A percentile compares a stretch with the other conserved stretches of the same genome.
phyloP scores from a whole-genome alignment of 2,329 filamentous ascomycete species.

The Monosporascus ibericus region DNA sequence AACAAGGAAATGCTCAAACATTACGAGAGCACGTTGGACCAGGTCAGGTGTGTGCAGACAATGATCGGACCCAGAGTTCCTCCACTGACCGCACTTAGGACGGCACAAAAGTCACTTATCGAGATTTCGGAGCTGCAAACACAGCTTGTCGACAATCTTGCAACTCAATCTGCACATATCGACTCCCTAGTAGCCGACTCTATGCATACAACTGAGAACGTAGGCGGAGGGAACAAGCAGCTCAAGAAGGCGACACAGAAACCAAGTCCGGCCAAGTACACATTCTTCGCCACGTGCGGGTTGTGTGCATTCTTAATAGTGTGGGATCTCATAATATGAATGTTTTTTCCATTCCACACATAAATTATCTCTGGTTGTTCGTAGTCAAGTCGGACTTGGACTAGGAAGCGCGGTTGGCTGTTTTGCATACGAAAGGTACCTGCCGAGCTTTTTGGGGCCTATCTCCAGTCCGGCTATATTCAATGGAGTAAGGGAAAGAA shows the following conservation, averaged over 20 bases:
- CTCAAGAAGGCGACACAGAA: slow-evolving; percentile 74
- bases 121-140: slow-evolving; percentile 93
- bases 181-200: slow-evolving; percentile 84
- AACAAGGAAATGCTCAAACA: slow-evolving; percentile 90
- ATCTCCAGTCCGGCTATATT: no score
- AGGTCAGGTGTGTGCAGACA: slow-evolving; percentile 70
- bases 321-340: slow-evolving; percentile 66
- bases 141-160: slow-evolving; percentile 78
- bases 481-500: no score
- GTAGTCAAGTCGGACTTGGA: no score
- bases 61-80: neutral
- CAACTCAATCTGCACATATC: slow-evolving; percentile 81
- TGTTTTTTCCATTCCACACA: no score
- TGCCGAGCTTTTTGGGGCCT: no score
- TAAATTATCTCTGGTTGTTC: no score
- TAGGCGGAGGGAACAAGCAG: slow-evolving; percentile 85
- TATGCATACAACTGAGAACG: slow-evolving; percentile 73
- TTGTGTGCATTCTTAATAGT: slow-evolving; percentile 68
- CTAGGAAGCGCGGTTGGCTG: neutral
- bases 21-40: slow-evolving; percentile 88
- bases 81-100: slow-evolving; percentile 41
- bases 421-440: no score
- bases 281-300: slow-evolving; percentile 74
- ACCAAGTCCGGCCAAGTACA: slow-evolving; percentile 66
- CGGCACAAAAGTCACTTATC: slow-evolving; percentile 80